These are phyloP conservation scores for Aegilops longissima DNA, from an alignment of 176 grass and related monocot genomes.

Conservation along the genomic window DNA sequence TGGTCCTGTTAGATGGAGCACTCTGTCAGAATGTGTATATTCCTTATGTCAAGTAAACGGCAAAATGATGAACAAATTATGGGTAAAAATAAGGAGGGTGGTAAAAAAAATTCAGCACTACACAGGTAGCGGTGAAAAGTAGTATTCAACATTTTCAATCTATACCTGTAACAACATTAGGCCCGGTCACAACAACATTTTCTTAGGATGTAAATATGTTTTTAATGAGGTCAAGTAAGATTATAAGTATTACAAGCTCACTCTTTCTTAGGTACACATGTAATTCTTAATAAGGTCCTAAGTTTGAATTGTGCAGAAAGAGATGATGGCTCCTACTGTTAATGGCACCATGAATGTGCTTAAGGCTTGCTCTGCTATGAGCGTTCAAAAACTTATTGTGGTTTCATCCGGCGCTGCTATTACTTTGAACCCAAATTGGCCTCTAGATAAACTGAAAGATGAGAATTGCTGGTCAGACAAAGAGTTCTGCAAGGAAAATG, in stretches of 20 bases:
- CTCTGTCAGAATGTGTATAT: not conserved
- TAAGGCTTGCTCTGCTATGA: slow-evolving; percentile 9
- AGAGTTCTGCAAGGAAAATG: slow-evolving; percentile 13
- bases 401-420: slow-evolving; percentile 30
- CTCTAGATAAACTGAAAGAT: slow-evolving; percentile 11
- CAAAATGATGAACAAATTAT: not conserved
- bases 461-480: slow-evolving; percentile 33
- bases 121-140: not conserved
- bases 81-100: not conserved
- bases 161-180: not conserved
- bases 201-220: not conserved
- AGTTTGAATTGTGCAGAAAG: slow-evolving; percentile 9
- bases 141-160: not conserved
- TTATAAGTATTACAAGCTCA: no score
- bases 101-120: not conserved
- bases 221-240: no score
- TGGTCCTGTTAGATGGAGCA: not conserved
- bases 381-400: slow-evolving; percentile 21
- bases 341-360: slow-evolving; percentile 30
- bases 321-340: slow-evolving; percentile 25
- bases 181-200: not conserved
- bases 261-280: no score
- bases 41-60: not conserved
- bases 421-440: slow-evolving; percentile 18
- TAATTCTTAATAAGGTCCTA: not conserved